Base-by-base conservation (phyloP, 2,329 filamentous ascomycete genomes). In the Zasmidium cellare region DNA sequence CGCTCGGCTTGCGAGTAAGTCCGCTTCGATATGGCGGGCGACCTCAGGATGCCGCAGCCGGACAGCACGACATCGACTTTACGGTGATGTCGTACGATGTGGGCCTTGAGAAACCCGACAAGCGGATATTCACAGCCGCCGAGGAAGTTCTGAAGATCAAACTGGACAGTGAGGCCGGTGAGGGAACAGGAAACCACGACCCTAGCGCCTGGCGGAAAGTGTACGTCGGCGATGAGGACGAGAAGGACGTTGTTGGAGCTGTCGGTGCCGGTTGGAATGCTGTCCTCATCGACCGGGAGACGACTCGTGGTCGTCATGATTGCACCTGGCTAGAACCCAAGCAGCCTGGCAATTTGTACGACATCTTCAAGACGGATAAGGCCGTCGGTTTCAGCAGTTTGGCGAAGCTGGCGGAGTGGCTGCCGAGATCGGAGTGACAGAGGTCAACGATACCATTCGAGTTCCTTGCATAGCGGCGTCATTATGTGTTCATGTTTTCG, bases 41-140 rank as follows among this genome's bases (percentile, higher is more conserved):
- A 73, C 62, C 62, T 48, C 60, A 20, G 9, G 12, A 41, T 22
- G 7, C 9, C 19, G 9, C 7, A 18, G 47, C 46, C 14, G 56
- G 61, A 16, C 50, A 61, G 16, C 62, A 63, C 31, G 78, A 81
- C 56, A 72, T 87, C 46, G 80, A 83, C 65, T 86, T 87, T 59
- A 76, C 82, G 6, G 82, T 83, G 59, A 79, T 87, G 68, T 87
- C 84, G 18, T 88, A 88, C 62, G 84, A 87, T 64, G 81, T 84
- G 3, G 85, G 85, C 0, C 68, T 73, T 22, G 82, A 84, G 62
- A 89, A 89, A 68, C 86, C 86, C 0, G 76, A 84, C 53, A 61
- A 57, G 9, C 63, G 68, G 2, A 86, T 88, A 1, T 89, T 88
- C 60, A 69, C 75, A 1, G 80, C 83, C 0, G 85, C 84, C 0